These are phyloP conservation scores for Beta corolliflora DNA, from an alignment of 179 eudicot genomes.

Conservation along the genomic window DNA sequence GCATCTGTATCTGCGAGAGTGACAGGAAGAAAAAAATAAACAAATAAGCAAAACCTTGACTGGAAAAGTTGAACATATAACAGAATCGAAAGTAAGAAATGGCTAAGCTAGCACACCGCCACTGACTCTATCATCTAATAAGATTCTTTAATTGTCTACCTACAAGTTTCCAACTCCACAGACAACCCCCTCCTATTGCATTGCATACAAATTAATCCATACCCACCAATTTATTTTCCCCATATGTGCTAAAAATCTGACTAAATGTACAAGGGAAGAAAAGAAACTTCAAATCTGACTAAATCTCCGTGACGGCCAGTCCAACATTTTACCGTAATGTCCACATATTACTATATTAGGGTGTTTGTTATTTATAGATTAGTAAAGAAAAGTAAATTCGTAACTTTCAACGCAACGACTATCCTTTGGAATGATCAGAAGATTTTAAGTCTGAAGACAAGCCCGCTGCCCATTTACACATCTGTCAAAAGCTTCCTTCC, in stretches of 20 bases:
- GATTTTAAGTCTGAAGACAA: neutral
- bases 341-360: too few relatives aligned
- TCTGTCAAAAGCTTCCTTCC: constrained; percentile 5
- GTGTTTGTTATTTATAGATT: too few relatives aligned
- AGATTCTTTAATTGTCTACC: neutral
- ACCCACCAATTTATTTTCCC: too few relatives aligned
- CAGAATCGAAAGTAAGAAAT: neutral
- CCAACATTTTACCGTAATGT: too few relatives aligned
- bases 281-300: too few relatives aligned
- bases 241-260: too few relatives aligned
- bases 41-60: neutral
- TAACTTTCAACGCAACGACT: neutral
- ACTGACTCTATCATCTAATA: neutral
- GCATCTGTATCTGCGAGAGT: constrained; percentile 16
- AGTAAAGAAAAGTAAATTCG: too few relatives aligned
- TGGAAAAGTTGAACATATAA: neutral
- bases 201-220: neutral
- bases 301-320: too few relatives aligned
- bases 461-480: neutral
- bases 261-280: neutral
- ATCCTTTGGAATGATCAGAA: neutral
- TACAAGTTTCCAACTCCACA: neutral
- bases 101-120: neutral
- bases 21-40: neutral
- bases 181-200: neutral